Conservation (phyloP, 78 protist genomes). For the Pigoraptor vietnamica region DNA sequence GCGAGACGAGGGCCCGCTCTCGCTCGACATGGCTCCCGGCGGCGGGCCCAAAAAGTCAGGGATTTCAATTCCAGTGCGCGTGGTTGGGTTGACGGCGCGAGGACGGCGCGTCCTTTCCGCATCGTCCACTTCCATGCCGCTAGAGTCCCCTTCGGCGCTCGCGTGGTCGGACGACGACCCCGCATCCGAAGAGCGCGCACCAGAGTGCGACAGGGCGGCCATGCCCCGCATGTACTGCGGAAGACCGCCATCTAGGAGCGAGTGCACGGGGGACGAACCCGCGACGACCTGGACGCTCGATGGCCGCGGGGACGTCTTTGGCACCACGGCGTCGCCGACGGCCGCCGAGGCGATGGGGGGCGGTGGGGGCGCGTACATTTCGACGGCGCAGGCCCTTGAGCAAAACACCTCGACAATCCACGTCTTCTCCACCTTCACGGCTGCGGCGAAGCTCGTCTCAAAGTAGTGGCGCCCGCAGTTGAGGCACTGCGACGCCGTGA, state of each 20-base stretch:
- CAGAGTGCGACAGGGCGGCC: too few relatives aligned
- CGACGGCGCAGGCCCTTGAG: neutral
- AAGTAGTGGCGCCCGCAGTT: neutral
- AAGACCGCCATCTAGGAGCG: neutral
- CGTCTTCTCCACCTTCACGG: neutral
- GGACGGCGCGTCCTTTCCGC: neutral
- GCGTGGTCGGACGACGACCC: neutral
- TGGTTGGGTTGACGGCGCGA: neutral
- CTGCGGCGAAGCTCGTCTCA: neutral
- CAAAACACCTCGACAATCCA: neutral
- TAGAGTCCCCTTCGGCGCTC: neutral
- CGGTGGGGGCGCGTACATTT: neutral
- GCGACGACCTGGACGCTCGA: neutral
- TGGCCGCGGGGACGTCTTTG: neutral
- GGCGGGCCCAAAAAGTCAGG: neutral
- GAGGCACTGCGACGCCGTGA: neutral
- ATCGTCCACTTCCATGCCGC: neutral
- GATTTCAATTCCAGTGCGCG: neutral
- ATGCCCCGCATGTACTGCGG: neutral
- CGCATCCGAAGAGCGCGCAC: too few relatives aligned
- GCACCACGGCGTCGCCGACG: neutral
- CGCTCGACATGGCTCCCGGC: too few relatives aligned
- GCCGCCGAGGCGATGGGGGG: neutral
- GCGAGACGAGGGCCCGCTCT: too few relatives aligned
- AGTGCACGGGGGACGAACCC: neutral